A percentile compares a stretch with the other conserved stretches of the same genome.
phyloP scores from a whole-genome alignment of 768 basidiomycete species.

The Favolaschia claudopus region DNA sequence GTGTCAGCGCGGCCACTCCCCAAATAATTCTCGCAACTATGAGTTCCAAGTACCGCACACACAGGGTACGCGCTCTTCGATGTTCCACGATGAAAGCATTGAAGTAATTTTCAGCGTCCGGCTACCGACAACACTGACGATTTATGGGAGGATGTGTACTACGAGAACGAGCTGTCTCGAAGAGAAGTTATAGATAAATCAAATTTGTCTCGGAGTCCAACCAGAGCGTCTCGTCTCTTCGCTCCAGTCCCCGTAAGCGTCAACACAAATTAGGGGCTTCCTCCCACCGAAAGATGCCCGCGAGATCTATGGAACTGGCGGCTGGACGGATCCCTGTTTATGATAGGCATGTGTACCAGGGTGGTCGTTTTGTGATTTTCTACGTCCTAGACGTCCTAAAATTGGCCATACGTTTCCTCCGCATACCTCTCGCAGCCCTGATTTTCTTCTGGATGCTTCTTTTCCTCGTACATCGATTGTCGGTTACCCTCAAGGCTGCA shows the following conservation, averaged over 20 bases:
- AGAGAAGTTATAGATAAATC: background rate
- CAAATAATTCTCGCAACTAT: too few relatives aligned
- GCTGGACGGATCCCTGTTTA: slow-evolving; percentile 5
- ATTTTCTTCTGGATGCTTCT: slow-evolving; percentile 61
- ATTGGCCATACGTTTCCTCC: slow-evolving; percentile 56
- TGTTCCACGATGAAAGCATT: too few relatives aligned
- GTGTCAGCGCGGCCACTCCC: too few relatives aligned
- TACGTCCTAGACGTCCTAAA: slow-evolving; percentile 60
- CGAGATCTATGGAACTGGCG: background rate
- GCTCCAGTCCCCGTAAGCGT: slow-evolving; percentile 17
- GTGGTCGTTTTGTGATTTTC: slow-evolving; percentile 35
- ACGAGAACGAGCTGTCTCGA: background rate
- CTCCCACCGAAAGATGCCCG: background rate
- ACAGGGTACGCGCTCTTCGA: too few relatives aligned
- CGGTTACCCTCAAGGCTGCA: slow-evolving; percentile 49
- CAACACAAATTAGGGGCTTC: slow-evolving; percentile 9
- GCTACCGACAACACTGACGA: too few relatives aligned
- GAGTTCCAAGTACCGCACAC: too few relatives aligned
- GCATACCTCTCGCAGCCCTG: slow-evolving; percentile 62
- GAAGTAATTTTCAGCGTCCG: too few relatives aligned
- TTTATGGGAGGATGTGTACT: slow-evolving; percentile 19
- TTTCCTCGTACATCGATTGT: slow-evolving; percentile 49
- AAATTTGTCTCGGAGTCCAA: background rate
- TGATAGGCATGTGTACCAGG: slow-evolving; percentile 25
- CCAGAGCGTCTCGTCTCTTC: slow-evolving; percentile 4